Evolutionary conservation across 1,284 basidiomycete genomes (phyloP), one percentile per base, ranked within the genome.

Genomic region (Phylloporus gajari): DNA sequence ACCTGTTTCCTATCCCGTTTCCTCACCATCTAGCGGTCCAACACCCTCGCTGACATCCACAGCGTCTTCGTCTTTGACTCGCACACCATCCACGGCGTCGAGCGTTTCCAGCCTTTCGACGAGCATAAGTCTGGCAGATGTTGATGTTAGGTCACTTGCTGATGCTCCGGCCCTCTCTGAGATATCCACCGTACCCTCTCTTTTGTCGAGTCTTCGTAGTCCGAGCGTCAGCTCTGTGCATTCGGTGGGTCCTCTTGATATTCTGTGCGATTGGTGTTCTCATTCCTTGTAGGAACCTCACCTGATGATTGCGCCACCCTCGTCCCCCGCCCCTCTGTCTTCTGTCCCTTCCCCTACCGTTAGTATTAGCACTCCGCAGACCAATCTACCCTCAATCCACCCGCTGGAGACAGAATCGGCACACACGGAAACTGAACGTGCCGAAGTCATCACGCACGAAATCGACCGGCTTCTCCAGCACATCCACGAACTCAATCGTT

Each of bases 401-500:
- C 88, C 88, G 63, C 76, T 92, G 27, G 83, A 86, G 62, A 93
- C 92, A 1, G 80, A 88, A 30, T 82, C 84, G 38, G 75, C 80
- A 51, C 72, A 69, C 51, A 64, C 75, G 63, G 73, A 76, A 35
- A 72, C 75, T 78, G 79, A 74, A 84, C 76, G 51, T 23, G 77
- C 80, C 2, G 87, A 81, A 80, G 88, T 86, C 70, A 79, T 92
- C 65, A 88, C 87, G 7, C 86, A 88, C n/a, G 93, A 94, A 75
- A 86, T 95, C 35, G 90, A 91, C 74, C 85, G 88, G 13, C 81
- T 95, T 19, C 86, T 91, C 35, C 88, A 92, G 17, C 89, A 91
- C 71, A 80, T 95, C n/a, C 87, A 90, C 44, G 86, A 88, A 15
- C 84, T 91, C 48, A 89, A 94, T 76, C 85, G 86, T 51, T 83